Evolutionary conservation across 371 early-diverging fungal species (phyloP), one percentile per base, ranked within the genome.

Genomic region (Apophysomyces variabilis): DNA sequence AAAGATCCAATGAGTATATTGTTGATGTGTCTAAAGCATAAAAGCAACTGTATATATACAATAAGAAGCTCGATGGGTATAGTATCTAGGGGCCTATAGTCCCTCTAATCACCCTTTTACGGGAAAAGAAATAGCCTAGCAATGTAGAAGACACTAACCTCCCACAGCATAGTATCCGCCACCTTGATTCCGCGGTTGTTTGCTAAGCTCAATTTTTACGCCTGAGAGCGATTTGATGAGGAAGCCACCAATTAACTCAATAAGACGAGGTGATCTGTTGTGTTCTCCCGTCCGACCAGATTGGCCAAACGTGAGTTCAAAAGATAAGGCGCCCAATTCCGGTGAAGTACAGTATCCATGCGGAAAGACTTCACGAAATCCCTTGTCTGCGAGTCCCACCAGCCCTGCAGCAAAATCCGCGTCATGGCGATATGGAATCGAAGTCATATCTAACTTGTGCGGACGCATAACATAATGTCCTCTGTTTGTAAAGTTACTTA

Each of bases 151-250:
- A 44, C 64, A 72, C 79, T 79, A 77, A 87, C 83, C 83, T 84
- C 79, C 75, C 44, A 74, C 73, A 13, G 79, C 77, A 36, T 77
- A 39, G 62, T 73, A 82, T 8, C 81, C 85, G 44, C 73, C 70
- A 16, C 75, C 68, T 50, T 76, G 69, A 21, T 68, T 64, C 46
- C 41, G 18, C 16, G 72, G 47, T 4, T 63, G 67, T 45, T 75
- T 73, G 3, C 65, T 67, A 9, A 89, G 43, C 38, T 78, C 80
- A 13, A 89, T 8, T 26, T 75, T 75, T 35, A 85, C 64, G 0
- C 86, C 87, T 36, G 78, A 69, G 5, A 89, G 67, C 2, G 80
- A 80, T 61, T 74, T 81, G 7, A 75, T 64, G 14, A 84, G 64
- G 32, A 85, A 73, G 1, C 86, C 86, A 18, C 81, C 77, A n/a